A percentile compares a stretch with the other conserved stretches of the same genome.
phyloP scores from a whole-genome alignment of 176 grass and related monocot species.

The Oryza rufipogon region DNA sequence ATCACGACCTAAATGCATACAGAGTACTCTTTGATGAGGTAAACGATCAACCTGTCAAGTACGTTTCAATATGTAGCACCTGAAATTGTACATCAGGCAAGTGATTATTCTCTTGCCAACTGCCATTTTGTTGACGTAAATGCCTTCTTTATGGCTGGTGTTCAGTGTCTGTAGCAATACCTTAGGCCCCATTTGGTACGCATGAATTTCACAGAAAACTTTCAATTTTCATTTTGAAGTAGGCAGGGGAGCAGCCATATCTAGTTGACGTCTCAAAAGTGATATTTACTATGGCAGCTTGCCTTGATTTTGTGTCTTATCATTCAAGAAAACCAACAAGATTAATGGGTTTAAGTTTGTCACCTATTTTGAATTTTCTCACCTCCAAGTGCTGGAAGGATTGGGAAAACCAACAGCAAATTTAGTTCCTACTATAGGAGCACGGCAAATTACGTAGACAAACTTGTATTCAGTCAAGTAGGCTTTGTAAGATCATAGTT shows the following conservation, averaged over 20 bases:
- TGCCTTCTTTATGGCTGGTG: background rate
- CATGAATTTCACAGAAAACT: background rate
- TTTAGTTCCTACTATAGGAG: background rate
- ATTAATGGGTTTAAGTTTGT: background rate
- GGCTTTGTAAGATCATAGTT: background rate
- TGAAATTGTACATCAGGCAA: background rate
- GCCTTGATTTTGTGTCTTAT: slow-evolving; percentile 20
- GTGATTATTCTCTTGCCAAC: slow-evolving; percentile 18
- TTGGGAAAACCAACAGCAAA: background rate
- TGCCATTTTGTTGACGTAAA: background rate
- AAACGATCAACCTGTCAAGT: slow-evolving; percentile 21
- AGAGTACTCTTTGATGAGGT: slow-evolving; percentile 98
- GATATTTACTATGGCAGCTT: background rate
- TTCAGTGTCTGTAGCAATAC: slow-evolving; percentile 4
- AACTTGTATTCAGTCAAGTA: slow-evolving; percentile 2
- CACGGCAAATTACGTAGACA: background rate
- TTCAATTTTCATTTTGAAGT: background rate
- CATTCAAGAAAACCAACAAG: background rate
- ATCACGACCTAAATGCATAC: slow-evolving; percentile 98
- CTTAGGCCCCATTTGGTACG: background rate
- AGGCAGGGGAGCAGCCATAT: background rate
- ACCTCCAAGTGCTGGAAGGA: background rate
- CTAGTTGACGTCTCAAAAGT: background rate
- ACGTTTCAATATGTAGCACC: slow-evolving; percentile 26
- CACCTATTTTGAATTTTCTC: background rate